phyloP scores from a whole-genome alignment of 352 stramenopile species.

The Phytophthora syringae region DNA sequence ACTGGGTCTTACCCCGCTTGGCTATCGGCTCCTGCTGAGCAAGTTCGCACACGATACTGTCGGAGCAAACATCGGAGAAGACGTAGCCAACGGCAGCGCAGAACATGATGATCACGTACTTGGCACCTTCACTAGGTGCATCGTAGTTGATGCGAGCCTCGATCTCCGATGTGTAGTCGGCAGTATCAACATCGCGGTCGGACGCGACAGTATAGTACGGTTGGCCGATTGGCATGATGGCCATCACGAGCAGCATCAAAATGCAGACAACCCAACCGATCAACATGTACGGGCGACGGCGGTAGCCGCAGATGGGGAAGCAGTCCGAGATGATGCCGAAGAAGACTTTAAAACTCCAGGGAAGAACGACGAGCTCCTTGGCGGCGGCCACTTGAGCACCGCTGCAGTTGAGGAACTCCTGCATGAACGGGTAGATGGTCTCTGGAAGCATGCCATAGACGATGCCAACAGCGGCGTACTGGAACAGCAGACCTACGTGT shows the following conservation, averaged over 20 bases:
- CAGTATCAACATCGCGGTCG: slow-evolving; percentile 17
- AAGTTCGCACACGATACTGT: slow-evolving; percentile 28
- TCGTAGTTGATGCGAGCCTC: slow-evolving; percentile 23
- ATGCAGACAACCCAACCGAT: slow-evolving; percentile 25
- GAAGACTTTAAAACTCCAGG: slow-evolving; percentile 28
- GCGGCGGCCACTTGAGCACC: slow-evolving; percentile 19
- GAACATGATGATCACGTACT: slow-evolving; percentile 29
- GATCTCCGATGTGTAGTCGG: slow-evolving; percentile 23
- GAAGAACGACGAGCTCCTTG: slow-evolving; percentile 19
- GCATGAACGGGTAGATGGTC: too few species aligned
- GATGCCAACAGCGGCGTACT: too few species aligned
- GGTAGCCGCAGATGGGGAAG: slow-evolving; percentile 18
- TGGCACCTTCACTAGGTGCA: slow-evolving; percentile 16
- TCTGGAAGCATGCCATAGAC: too few species aligned
- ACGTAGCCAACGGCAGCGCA: slow-evolving; percentile 18
- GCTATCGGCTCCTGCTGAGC: slow-evolving; percentile 18
- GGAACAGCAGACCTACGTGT: slow-evolving; percentile 22
- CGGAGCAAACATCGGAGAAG: slow-evolving; percentile 25
- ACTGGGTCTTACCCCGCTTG: slow-evolving; percentile 18
- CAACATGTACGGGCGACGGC: slow-evolving; percentile 25
- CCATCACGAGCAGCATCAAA: slow-evolving; percentile 23
- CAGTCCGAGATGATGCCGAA: slow-evolving; percentile 29
- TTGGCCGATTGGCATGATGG: slow-evolving; percentile 16
- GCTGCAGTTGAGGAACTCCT: slow-evolving; percentile 25
- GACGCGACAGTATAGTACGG: slow-evolving; percentile 23